A percentile compares a stretch with the other conserved stretches of the same genome.
phyloP scores from a whole-genome alignment of 2,329 filamentous ascomycete species.

The Blastomyces gilchristii region DNA sequence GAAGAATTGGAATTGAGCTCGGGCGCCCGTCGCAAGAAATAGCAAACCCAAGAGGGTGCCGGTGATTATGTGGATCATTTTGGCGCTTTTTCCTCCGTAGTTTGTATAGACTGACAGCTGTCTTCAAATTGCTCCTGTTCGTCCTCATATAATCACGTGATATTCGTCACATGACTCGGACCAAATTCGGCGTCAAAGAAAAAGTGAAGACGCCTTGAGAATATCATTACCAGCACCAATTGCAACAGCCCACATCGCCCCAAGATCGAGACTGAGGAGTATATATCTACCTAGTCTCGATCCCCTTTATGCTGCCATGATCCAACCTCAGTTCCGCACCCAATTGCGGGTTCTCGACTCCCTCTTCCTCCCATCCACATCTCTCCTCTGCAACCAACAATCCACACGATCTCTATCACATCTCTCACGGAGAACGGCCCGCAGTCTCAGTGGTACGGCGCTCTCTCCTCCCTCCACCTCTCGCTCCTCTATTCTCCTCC shows the following conservation, averaged over 20 bases:
- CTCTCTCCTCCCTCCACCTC: conserved; percentile 7
- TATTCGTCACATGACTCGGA: neutral
- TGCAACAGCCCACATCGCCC: neutral
- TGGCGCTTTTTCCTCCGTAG: conserved; percentile 16
- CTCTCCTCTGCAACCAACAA: conserved; percentile 19
- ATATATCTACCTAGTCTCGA: conserved; percentile 8
- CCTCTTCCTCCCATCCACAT: conserved; percentile 24
- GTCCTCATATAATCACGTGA: neutral
- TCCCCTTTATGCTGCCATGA: conserved; percentile 23
- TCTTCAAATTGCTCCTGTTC: neutral
- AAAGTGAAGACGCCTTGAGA: neutral
- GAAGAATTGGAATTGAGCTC: conserved; percentile 92
- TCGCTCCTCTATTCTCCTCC: conserved; percentile 6
- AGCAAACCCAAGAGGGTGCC: conserved; percentile 39
- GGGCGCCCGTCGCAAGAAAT: conserved; percentile 48
- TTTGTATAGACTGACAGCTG: neutral
- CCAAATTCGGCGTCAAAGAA: neutral
- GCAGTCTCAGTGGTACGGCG: conserved; percentile 12
- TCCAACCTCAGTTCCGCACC: conserved; percentile 34
- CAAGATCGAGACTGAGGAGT: conserved; percentile 1
- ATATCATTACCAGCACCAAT: neutral
- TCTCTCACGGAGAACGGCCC: conserved; percentile 22
- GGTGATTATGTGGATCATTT: conserved; percentile 14
- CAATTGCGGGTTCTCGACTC: conserved; percentile 32
- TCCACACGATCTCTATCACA: conserved; percentile 9